phyloP scores from a whole-genome alignment of 2,329 filamentous ascomycete species.

The Colletotrichum limetticola region DNA sequence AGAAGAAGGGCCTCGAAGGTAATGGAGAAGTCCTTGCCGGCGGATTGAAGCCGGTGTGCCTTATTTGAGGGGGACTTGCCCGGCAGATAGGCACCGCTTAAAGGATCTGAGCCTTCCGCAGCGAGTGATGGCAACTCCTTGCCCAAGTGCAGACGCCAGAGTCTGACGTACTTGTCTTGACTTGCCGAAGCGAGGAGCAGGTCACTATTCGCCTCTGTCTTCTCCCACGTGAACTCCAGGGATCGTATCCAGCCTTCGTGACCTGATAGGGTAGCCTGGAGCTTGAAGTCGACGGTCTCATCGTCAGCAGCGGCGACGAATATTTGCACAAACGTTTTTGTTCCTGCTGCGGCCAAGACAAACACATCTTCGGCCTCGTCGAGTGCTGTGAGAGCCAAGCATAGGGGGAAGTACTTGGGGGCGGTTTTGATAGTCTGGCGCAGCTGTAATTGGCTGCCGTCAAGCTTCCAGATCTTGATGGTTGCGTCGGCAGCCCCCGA shows the following conservation, averaged over 20 bases:
- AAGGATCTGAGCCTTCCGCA: constrained; percentile 64
- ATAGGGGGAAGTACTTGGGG: constrained; percentile 85
- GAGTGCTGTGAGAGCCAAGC: constrained; percentile 75
- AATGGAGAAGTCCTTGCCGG: constrained; percentile 75
- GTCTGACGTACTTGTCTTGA: constrained; percentile 95
- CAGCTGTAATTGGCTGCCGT: constrained; percentile 59
- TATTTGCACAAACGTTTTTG: constrained; percentile 83
- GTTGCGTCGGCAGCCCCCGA: constrained; percentile 86
- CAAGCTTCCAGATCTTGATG: constrained; percentile 75
- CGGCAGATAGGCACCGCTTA: constrained; percentile 66
- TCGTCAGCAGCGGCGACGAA: constrained; percentile 65
- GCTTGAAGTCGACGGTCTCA: constrained; percentile 65
- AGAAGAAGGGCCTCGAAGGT: constrained; percentile 95
- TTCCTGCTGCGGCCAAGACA: constrained; percentile 87
- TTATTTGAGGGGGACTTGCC: constrained; percentile 89
- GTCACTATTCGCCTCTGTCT: constrained; percentile 65
- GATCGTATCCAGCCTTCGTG: constrained; percentile 97
- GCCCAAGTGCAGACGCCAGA: constrained; percentile 87
- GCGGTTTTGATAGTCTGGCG: constrained; percentile 77
- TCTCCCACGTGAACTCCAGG: constrained; percentile 79
- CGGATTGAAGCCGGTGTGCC: constrained; percentile 77
- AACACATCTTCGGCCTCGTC: constrained; percentile 62
- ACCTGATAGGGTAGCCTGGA: constrained; percentile 82
- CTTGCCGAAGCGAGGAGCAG: constrained; percentile 90
- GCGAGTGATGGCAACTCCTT: constrained; percentile 69